phyloP scores from a whole-genome alignment of 2,329 filamentous ascomycete species.

The Teratosphaeria viscida region DNA sequence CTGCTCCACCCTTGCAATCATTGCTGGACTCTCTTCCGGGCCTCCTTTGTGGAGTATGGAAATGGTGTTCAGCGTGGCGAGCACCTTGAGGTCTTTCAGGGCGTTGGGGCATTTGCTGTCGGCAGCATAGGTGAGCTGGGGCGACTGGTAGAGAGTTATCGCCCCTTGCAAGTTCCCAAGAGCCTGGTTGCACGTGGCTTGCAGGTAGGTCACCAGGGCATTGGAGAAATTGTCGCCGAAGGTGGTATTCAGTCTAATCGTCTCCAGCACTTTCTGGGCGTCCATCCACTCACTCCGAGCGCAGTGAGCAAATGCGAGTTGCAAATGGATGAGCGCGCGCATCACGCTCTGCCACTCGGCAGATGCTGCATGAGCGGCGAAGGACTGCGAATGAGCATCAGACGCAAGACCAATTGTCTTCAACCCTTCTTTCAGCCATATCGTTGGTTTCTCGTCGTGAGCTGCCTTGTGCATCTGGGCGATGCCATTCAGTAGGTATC shows the following conservation, averaged over 20 bases:
- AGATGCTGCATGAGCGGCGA: constrained; percentile 28
- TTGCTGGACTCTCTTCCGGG: constrained; percentile 34
- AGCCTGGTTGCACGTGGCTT: constrained; percentile 66
- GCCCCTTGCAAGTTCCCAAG: constrained; percentile 63
- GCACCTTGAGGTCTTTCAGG: constrained; percentile 33
- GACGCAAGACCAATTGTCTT: constrained; percentile 26
- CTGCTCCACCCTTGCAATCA: constrained; percentile 57
- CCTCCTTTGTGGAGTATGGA: constrained; percentile 34
- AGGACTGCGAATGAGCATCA: constrained; percentile 10
- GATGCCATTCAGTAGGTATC: constrained; percentile 48
- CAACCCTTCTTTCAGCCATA: constrained; percentile 49
- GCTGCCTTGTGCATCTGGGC: constrained; percentile 47
- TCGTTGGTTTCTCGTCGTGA: constrained; percentile 44
- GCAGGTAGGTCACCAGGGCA: constrained; percentile 51
- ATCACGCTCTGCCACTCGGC: constrained; percentile 34
- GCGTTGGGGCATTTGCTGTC: constrained; percentile 15
- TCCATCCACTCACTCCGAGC: constrained; percentile 60
- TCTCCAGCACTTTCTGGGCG: constrained; percentile 48
- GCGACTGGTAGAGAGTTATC: constrained; percentile 53
- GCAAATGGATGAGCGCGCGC: constrained; percentile 39
- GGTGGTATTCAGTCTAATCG: constrained; percentile 12
- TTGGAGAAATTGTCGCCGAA: constrained; percentile 21
- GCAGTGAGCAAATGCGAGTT: constrained; percentile 59
- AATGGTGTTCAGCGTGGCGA: constrained; percentile 39
- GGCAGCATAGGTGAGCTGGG: constrained; percentile 43